Conservation (phyloP, 768 basidiomycete species). For the Naganishia kalamii region DNA sequence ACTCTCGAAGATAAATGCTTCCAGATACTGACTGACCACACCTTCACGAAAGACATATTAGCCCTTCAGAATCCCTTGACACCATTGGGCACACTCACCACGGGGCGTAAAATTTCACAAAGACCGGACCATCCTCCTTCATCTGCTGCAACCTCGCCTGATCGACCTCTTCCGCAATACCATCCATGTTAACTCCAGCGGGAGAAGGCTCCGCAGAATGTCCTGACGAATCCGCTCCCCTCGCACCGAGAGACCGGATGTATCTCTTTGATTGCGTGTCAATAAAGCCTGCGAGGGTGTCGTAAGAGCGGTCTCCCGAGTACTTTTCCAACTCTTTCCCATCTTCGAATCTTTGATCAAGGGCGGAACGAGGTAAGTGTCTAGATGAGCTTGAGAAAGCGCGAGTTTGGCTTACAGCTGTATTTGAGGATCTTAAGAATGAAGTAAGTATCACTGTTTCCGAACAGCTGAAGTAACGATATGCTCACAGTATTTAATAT, state of each 20-base stretch:
- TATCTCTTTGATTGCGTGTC: constrained; percentile 47
- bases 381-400: neutral
- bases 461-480: neutral
- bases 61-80: neutral
- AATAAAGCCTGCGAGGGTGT: constrained; percentile 57
- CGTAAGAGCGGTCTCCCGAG: constrained; percentile 54
- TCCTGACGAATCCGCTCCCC: neutral
- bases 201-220: neutral
- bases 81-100: constrained; percentile 53
- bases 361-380: neutral
- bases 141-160: constrained; percentile 31
- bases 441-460: neutral
- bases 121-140: constrained; percentile 53
- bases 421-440: constrained; percentile 59
- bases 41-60: constrained; percentile 34
- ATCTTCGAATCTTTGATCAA: constrained; percentile 47
- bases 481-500: constrained; percentile 55
- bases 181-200: neutral
- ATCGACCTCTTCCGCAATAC: constrained; percentile 44
- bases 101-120: constrained; percentile 82
- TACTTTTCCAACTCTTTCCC: constrained; percentile 61
- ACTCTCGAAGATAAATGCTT: neutral
- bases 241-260: constrained; percentile 22
- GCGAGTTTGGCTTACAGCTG: constrained; percentile 53
- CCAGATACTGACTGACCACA: constrained; percentile 62